phyloP scores from a whole-genome alignment of 2,329 filamentous ascomycete genomes.

The Aspergillus tamarii region DNA sequence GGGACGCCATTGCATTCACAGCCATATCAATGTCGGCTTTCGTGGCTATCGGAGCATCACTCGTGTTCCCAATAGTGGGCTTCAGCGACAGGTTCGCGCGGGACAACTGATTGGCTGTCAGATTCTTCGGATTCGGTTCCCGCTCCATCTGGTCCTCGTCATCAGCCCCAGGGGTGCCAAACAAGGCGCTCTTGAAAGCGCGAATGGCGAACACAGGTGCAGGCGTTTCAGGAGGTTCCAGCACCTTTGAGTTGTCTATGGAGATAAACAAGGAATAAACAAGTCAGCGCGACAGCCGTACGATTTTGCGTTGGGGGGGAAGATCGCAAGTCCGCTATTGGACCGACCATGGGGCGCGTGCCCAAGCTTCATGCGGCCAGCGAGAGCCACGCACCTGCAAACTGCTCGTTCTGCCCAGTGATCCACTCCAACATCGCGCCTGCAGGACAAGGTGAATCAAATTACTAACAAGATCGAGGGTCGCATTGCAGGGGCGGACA shows the following conservation, averaged over 20 bases:
- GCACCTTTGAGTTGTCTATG: slow-evolving; percentile 54
- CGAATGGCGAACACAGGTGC: slow-evolving; percentile 69
- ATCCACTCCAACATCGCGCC: slow-evolving; percentile 41
- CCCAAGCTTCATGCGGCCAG: slow-evolving; percentile 14
- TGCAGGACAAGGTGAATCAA: slow-evolving; percentile 19
- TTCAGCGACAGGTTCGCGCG: slow-evolving; percentile 27
- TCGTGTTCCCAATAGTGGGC: slow-evolving; percentile 23
- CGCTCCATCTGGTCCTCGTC: slow-evolving; percentile 39
- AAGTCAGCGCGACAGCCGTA: slow-evolving; percentile 17
- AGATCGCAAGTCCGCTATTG: slow-evolving; percentile 15
- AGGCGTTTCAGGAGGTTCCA: slow-evolving; percentile 65
- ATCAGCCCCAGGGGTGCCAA: slow-evolving; percentile 63
- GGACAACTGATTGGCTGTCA: slow-evolving; percentile 21
- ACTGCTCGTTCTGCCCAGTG: slow-evolving; percentile 33
- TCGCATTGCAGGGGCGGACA: slow-evolving; percentile 21
- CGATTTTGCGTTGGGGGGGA: slow-evolving; percentile 8
- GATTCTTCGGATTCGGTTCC: slow-evolving; percentile 20
- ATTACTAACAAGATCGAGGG: slow-evolving; percentile 16
- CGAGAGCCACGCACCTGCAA: slow-evolving; percentile 32
- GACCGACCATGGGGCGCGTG: slow-evolving; percentile 5
- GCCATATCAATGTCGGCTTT: slow-evolving; percentile 29
- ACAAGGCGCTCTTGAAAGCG: slow-evolving; percentile 67
- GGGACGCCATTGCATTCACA: slow-evolving; percentile 47
- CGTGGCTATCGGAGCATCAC: slow-evolving; percentile 22
- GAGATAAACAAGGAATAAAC: slow-evolving; percentile 16